Percentiles rank a stretch among this genome's conserved stretches.
phyloP scores from a whole-genome alignment of 2,329 filamentous ascomycete genomes.

The Alternaria solani region DNA sequence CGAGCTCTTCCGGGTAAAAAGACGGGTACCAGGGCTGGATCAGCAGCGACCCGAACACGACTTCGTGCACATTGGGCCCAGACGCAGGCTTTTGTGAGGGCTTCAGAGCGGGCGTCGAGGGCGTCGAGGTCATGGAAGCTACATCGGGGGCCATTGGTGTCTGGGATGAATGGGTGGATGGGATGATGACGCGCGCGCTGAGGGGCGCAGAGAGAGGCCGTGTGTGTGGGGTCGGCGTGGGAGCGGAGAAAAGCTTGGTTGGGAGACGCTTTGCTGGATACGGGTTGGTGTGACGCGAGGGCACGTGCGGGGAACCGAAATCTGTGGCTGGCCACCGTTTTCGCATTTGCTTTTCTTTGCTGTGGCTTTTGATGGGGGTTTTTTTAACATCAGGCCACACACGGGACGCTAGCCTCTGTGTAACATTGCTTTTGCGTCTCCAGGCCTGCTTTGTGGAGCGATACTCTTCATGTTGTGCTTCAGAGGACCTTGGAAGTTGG shows the following conservation, averaged over 20 bases:
- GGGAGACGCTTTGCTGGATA: background rate
- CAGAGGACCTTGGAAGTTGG: too few species aligned
- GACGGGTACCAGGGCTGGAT: conserved; percentile 94
- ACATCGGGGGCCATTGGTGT: conserved; percentile 34
- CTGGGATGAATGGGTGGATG: background rate
- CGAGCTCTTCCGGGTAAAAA: conserved; percentile 77
- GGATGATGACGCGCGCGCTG: conserved; percentile 9
- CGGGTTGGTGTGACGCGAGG: background rate
- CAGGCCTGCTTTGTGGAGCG: too few species aligned
- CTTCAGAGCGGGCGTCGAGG: conserved; percentile 20
- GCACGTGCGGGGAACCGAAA: background rate
- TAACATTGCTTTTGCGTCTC: too few species aligned
- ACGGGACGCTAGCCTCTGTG: too few species aligned
- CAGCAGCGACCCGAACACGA: conserved; percentile 82
- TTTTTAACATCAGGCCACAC: too few species aligned
- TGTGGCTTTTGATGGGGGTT: too few species aligned
- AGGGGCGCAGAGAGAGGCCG: conserved; percentile 4
- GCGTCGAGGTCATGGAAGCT: conserved; percentile 27
- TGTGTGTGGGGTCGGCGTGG: conserved; percentile 6
- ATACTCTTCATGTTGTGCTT: too few species aligned
- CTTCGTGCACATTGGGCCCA: conserved; percentile 84
- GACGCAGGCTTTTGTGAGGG: conserved; percentile 31
- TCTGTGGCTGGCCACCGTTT: background rate
- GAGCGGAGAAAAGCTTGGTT: background rate
- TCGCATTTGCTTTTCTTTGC: too few species aligned